Evolutionary conservation across 371 early-diverging fungal species (phyloP).

Genomic region (Syncephalastrum contaminatum): DNA sequence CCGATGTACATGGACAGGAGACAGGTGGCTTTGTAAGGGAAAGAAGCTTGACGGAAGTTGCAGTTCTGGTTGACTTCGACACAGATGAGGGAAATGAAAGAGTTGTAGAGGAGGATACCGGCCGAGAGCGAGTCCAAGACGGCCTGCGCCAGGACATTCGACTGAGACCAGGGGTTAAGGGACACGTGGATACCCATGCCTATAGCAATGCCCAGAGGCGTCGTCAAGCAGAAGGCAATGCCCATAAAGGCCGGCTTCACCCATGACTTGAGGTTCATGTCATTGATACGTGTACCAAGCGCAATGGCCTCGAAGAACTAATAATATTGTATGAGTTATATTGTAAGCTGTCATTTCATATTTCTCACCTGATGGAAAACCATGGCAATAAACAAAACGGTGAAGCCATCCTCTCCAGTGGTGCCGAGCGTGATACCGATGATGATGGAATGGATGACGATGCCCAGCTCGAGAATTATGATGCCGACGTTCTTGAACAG

Average conservation of each 20-base stretch:
- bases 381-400: constrained; percentile 75
- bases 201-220: constrained; percentile 69
- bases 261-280: constrained; percentile 45
- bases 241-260: constrained; percentile 48
- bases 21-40: constrained; percentile 29
- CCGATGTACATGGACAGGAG: constrained; percentile 60
- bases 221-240: constrained; percentile 55
- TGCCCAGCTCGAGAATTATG: constrained; percentile 80
- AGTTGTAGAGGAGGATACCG: constrained; percentile 65
- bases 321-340: background rate
- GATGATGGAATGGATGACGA: constrained; percentile 84
- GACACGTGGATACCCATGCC: constrained; percentile 61
- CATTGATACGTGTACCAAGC: constrained; percentile 59
- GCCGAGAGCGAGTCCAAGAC: constrained; percentile 64
- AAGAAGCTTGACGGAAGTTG: constrained; percentile 25
- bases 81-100: constrained; percentile 54
- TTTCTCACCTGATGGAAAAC: constrained; percentile 79
- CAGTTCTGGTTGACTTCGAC: constrained; percentile 43
- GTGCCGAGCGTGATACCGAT: constrained; percentile 83
- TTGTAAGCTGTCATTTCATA: background rate
- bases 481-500: constrained; percentile 40
- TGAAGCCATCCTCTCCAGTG: constrained; percentile 61
- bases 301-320: constrained; percentile 70
- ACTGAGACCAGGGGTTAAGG: constrained; percentile 54
- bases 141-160: constrained; percentile 49